A percentile compares a stretch with the other conserved stretches of the same genome.
Evolutionary conservation across 805 yeast species (phyloP).

Genomic region (Metschnikowia hibisci): DNA sequence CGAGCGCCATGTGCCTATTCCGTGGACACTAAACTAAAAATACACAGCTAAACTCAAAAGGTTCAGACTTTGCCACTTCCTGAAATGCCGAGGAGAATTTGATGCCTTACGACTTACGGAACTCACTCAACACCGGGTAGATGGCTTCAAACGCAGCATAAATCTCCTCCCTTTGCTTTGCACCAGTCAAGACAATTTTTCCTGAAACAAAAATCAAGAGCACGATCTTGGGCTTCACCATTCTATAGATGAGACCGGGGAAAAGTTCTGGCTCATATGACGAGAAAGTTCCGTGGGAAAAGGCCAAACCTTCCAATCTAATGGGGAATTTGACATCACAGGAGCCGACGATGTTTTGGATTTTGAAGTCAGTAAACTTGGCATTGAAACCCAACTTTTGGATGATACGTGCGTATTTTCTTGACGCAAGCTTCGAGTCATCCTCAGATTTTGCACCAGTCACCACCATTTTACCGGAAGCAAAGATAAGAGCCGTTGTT

Average conservation of each 20-base stretch:
- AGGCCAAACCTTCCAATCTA: conserved; percentile 94
- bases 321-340: conserved; percentile 99
- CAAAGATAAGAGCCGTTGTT: conserved; percentile 95
- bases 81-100: not conserved
- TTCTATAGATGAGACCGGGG: conserved; percentile 97
- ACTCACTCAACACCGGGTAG: conserved; percentile 96
- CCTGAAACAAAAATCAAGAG: conserved; percentile 94
- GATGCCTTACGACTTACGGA: conserved; percentile 63
- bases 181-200: conserved; percentile 96
- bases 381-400: conserved; percentile 98
- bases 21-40: conserved; percentile 6
- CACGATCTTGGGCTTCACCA: conserved; percentile 98
- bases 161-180: conserved; percentile 97
- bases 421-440: conserved; percentile 95
- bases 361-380: conserved; percentile 95
- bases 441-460: conserved; percentile 99
- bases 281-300: conserved; percentile 97
- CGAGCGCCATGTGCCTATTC: conserved; percentile 1
- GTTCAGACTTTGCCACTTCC: not conserved
- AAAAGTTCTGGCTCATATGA: conserved; percentile 97
- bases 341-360: conserved; percentile 96
- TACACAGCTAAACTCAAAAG: conserved; percentile 2
- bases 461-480: conserved; percentile 99
- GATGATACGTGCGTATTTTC: conserved; percentile 96
- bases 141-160: conserved; percentile 98